Base-by-base conservation (phyloP, 2,329 filamentous ascomycete species). In the Ophiostoma ulmi region DNA sequence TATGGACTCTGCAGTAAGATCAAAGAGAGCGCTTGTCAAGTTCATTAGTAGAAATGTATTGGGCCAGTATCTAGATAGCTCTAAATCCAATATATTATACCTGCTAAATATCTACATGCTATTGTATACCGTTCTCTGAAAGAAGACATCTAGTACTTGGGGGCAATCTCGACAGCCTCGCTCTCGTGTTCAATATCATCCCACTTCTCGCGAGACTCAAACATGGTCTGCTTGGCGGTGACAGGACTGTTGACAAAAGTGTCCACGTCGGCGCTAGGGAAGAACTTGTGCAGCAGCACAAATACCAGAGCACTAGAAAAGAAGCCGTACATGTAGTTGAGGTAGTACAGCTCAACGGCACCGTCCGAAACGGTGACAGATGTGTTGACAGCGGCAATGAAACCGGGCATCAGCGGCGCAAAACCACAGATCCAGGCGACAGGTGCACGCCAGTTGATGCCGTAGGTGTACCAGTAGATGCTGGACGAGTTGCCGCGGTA, bases 321-420 rank as follows among this genome's bases (percentile, higher is more conserved):
- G 36, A 65, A 65, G 36, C 63, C 63, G 63, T 65, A 65, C 17
- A 65, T 3, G 63, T 65, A 65, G 63, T 65, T 65, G 8, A 65
- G 35, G 14, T 65, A 65, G 63, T 65, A 65, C 63, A 65, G 36
- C 36, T 65, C 36, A 35, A 65, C 63, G 5, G 63, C 63, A 7
- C 63, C 63, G 7, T 65, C 63, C 14, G 63, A 17, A 3, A 65
- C 36, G 20, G 31, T 7, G 17, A 65, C 17, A 13, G 63, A 65
- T 8, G 35, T 65, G 63, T 65, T 65, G 35, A 65, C 63, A 17
- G 63, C 63, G 17, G 63, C 63, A 39, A 65, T 38, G 20, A 65
- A 65, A 35, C 63, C 63, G 17, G 63, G 63, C 63, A 65, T 65
- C 31, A 65, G 63, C 63, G 63, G 63, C 10, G 35, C 63, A 3